Percentiles rank a stretch among this genome's conserved stretches.
Conservation (phyloP, 2,329 filamentous ascomycete genomes). For the Arthrobotrys conoides region DNA sequence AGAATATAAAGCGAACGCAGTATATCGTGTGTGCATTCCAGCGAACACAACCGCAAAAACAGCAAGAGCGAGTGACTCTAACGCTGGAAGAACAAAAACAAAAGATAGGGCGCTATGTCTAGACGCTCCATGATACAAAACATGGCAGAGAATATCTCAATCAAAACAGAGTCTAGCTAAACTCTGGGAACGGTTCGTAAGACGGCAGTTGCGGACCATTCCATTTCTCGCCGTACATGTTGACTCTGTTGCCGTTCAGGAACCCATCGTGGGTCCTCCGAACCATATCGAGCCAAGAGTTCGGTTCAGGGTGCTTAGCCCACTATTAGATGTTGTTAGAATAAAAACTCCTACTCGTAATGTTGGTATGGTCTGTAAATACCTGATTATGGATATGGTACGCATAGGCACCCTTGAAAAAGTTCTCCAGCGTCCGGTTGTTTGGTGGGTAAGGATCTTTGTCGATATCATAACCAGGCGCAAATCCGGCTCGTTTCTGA, state of each 20-base stretch:
- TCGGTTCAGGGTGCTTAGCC: constrained; percentile 72
- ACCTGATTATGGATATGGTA: constrained; percentile 75
- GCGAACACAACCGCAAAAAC: constrained; percentile 15
- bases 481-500: constrained; percentile 54
- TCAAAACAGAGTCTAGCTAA: constrained; percentile 66
- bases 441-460: constrained; percentile 73
- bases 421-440: constrained; percentile 72
- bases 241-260: constrained; percentile 70
- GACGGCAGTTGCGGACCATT: constrained; percentile 69
- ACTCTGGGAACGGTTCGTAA: constrained; percentile 72
- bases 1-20: constrained; percentile 22
- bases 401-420: constrained; percentile 73
- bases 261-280: constrained; percentile 72
- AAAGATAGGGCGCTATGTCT: constrained; percentile 6
- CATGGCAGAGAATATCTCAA: not conserved
- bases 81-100: constrained; percentile 31
- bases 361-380: constrained; percentile 61
- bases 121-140: constrained; percentile 1
- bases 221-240: constrained; percentile 73
- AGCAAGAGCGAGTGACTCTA: constrained; percentile 46
- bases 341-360: not conserved
- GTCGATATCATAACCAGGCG: constrained; percentile 67
- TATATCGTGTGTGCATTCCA: constrained; percentile 25
- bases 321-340: constrained; percentile 67
- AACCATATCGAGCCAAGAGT: constrained; percentile 72